phyloP scores from a whole-genome alignment of 768 basidiomycete species.

The Phylloporus arenicola region DNA sequence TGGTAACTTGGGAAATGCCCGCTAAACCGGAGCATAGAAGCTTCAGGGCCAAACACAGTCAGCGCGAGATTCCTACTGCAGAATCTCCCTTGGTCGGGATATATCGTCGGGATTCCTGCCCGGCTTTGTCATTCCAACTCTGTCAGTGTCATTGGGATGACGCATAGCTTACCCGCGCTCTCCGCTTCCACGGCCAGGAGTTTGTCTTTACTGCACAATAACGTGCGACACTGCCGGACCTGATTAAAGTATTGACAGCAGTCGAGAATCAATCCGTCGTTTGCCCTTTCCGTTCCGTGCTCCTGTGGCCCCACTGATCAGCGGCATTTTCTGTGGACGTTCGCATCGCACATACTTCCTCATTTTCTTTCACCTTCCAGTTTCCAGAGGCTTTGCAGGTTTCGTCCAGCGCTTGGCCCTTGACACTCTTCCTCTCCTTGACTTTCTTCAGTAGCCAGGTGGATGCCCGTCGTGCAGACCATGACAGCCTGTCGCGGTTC shows the following conservation, averaged over 20 bases:
- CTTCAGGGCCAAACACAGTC: slow-evolving; percentile 38
- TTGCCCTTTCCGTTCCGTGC: slow-evolving; percentile 37
- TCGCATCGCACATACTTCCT: slow-evolving; percentile 33
- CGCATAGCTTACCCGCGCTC: slow-evolving; percentile 35
- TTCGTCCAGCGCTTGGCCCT: slow-evolving; percentile 58
- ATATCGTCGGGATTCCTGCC: slow-evolving; percentile 22
- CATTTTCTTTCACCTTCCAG: slow-evolving; percentile 49
- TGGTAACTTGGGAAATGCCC: slow-evolving; percentile 34
- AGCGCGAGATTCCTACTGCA: slow-evolving; percentile 51
- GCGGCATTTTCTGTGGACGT: background rate
- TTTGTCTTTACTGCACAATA: slow-evolving; percentile 64
- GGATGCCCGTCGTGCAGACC: slow-evolving; percentile 66
- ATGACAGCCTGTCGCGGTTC: slow-evolving; percentile 40
- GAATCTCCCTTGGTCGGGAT: slow-evolving; percentile 32
- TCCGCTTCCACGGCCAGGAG: slow-evolving; percentile 55
- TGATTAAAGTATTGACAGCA: slow-evolving; percentile 60
- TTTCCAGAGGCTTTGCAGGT: slow-evolving; percentile 56
- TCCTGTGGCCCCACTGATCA: slow-evolving; percentile 12
- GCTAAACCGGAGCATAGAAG: slow-evolving; percentile 38
- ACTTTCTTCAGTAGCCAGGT: slow-evolving; percentile 62
- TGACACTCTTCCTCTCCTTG: slow-evolving; percentile 49
- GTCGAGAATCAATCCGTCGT: slow-evolving; percentile 71
- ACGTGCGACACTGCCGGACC: slow-evolving; percentile 41
- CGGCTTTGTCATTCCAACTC: slow-evolving; percentile 11
- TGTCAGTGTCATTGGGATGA: background rate